Conservation (phyloP, 2,329 filamentous ascomycete genomes). For the Fusarium nodosum region DNA sequence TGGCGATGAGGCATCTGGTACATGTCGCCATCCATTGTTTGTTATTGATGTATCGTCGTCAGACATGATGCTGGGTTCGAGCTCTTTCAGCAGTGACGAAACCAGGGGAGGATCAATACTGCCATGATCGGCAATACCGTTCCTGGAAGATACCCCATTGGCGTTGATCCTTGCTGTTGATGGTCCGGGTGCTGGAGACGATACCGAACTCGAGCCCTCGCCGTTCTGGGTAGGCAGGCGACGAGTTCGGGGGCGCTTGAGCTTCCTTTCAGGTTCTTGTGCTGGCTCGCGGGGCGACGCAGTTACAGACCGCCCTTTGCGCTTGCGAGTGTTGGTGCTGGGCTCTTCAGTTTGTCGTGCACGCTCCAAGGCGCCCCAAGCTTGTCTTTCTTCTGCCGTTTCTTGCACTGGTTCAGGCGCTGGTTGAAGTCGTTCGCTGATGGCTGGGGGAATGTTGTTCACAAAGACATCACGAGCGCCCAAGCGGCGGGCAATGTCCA, state of each 20-base stretch:
- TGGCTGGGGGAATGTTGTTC: constrained; percentile 67
- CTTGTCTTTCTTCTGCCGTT: constrained; percentile 82
- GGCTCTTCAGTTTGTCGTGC: constrained; percentile 77
- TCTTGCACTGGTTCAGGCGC: constrained; percentile 71
- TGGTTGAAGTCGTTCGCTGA: constrained; percentile 73
- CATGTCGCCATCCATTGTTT: constrained; percentile 50
- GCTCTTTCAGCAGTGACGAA: constrained; percentile 87
- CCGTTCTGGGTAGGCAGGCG: constrained; percentile 66
- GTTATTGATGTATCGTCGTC: constrained; percentile 64
- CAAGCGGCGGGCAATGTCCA: constrained; percentile 84
- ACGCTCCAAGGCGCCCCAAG: constrained; percentile 92
- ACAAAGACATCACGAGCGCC: constrained; percentile 81
- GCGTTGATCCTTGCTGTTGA: constrained; percentile 43
- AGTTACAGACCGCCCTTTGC: constrained; percentile 78
- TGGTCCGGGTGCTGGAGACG: constrained; percentile 52
- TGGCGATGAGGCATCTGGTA: constrained; percentile 67
- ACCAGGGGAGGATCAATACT: constrained; percentile 80
- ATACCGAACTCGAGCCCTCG: constrained; percentile 62
- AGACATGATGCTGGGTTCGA: constrained; percentile 74
- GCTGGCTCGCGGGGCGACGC: constrained; percentile 77
- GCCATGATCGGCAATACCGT: constrained; percentile 41
- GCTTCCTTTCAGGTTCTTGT: constrained; percentile 81
- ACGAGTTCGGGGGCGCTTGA: constrained; percentile 88
- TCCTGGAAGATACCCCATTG: constrained; percentile 45
- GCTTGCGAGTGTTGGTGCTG: constrained; percentile 72